A percentile compares a stretch with the other conserved stretches of the same genome.
These are phyloP conservation scores for Pseudogymnoascus pannorum DNA, from an alignment of 2,329 filamentous ascomycete species.

Conservation along the genomic window DNA sequence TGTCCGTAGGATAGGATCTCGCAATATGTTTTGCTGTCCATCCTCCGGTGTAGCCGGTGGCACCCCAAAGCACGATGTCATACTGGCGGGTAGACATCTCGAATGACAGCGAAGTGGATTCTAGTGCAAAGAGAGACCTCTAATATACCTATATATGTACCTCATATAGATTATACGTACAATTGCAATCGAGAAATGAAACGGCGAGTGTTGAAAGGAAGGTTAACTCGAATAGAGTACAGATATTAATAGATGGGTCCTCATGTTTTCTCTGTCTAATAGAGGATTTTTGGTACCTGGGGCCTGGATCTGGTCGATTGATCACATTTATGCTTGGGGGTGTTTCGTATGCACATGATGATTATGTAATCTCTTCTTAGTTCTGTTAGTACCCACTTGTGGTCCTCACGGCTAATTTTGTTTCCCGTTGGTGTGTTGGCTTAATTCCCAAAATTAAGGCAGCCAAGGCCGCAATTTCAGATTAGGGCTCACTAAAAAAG, in stretches of 20 bases:
- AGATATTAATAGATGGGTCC: background rate
- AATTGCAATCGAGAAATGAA: constrained; percentile 8
- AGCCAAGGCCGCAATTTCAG: background rate
- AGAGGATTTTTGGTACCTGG: background rate
- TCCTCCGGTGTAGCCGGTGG: constrained; percentile 77
- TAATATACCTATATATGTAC: constrained; percentile 1
- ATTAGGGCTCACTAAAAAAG: constrained; percentile 9
- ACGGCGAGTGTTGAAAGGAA: background rate
- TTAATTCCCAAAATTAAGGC: background rate
- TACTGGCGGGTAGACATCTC: constrained; percentile 36
- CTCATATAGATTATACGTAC: background rate
- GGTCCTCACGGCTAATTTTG: background rate
- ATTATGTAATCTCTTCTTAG: background rate
- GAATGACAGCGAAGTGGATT: background rate
- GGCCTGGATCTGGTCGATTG: constrained; percentile 3
- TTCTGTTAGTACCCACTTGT: background rate
- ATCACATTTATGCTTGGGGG: background rate
- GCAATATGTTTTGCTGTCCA: constrained; percentile 70
- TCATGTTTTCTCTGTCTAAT: constrained; percentile 1
- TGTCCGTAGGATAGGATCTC: constrained; percentile 59
- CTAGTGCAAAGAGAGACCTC: background rate
- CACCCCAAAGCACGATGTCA: constrained; percentile 59
- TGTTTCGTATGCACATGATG: background rate
- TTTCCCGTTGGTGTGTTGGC: background rate
- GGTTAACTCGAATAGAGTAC: constrained; percentile 1